These are phyloP conservation scores for Debaryomyces maramus DNA, from an alignment of 805 yeast genomes.

Conservation along the genomic window DNA sequence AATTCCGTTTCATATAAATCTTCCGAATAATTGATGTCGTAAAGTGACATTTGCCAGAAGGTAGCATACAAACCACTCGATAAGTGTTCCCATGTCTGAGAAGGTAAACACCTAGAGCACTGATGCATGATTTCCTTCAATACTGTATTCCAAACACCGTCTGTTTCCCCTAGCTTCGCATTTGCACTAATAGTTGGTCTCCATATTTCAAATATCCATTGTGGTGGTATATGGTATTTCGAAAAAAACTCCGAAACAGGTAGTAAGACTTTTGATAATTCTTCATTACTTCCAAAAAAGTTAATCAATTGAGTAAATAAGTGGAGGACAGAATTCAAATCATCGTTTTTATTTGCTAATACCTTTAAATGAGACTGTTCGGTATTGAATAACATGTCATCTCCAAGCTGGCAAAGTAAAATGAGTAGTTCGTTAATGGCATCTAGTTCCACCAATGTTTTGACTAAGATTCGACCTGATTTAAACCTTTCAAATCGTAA, in stretches of 20 bases:
- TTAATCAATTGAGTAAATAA: conserved; percentile 60
- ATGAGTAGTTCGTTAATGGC: conserved; percentile 65
- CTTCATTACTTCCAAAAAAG: conserved; percentile 43
- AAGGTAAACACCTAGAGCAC: conserved; percentile 11
- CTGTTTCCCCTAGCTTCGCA: conserved; percentile 16
- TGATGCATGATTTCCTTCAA: conserved; percentile 12
- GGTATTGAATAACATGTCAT: conserved; percentile 35
- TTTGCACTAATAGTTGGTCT: conserved; percentile 44
- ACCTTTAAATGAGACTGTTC: conserved; percentile 61
- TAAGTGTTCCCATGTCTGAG: conserved; percentile 26
- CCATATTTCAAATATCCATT: conserved; percentile 82
- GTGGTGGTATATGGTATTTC: conserved; percentile 47
- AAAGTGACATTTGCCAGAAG: conserved; percentile 74
- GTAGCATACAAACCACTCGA: conserved; percentile 48
- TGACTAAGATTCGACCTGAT: conserved; percentile 53
- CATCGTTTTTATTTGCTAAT: conserved; percentile 70
- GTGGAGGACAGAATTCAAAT: conserved; percentile 63
- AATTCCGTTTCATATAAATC: conserved; percentile 51
- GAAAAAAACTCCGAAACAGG: conserved; percentile 42
- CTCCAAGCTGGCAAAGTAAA: conserved; percentile 52
- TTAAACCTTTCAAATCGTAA: conserved; percentile 46
- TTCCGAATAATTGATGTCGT: conserved; percentile 63
- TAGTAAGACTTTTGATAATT: conserved; percentile 36
- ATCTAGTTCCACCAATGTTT: conserved; percentile 42
- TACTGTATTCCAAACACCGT: conserved; percentile 7